These are phyloP conservation scores for Eucalyptus leucophloia DNA, from an alignment of 345 rosid genomes.

Conservation along the genomic window DNA sequence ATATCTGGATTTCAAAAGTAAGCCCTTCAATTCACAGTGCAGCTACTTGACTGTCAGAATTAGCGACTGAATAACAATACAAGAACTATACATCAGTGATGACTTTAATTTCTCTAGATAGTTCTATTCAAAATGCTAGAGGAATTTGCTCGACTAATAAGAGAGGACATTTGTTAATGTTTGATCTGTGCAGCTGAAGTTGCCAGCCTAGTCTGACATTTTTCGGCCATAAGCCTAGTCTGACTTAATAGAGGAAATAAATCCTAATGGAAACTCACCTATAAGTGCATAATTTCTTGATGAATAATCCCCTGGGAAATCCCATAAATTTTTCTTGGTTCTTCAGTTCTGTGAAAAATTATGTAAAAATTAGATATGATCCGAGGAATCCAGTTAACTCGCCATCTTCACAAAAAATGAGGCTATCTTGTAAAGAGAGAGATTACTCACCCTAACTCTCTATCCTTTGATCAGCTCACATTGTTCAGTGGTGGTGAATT, in stretches of 20 bases:
- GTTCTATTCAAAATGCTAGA: background rate
- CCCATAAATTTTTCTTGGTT: background rate
- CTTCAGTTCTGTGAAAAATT: background rate
- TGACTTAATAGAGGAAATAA: background rate
- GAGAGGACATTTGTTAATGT: background rate
- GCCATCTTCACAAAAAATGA: background rate
- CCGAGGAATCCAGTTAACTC: background rate
- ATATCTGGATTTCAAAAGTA: background rate
- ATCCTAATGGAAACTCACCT: background rate
- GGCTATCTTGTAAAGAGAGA: background rate
- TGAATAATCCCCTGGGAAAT: background rate
- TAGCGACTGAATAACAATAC: background rate
- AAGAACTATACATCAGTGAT: background rate
- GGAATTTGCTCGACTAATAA: background rate
- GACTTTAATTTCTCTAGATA: background rate
- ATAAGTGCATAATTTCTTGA: background rate
- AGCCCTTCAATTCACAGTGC: background rate
- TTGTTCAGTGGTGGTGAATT: background rate
- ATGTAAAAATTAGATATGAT: background rate
- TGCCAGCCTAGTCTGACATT: background rate
- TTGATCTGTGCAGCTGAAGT: background rate
- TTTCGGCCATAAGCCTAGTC: background rate
- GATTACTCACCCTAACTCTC: background rate
- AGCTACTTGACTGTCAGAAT: background rate
- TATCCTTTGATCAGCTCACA: background rate